Base-by-base conservation (phyloP, 371 early-diverging fungal genomes). In the Actinomortierella wolfii region DNA sequence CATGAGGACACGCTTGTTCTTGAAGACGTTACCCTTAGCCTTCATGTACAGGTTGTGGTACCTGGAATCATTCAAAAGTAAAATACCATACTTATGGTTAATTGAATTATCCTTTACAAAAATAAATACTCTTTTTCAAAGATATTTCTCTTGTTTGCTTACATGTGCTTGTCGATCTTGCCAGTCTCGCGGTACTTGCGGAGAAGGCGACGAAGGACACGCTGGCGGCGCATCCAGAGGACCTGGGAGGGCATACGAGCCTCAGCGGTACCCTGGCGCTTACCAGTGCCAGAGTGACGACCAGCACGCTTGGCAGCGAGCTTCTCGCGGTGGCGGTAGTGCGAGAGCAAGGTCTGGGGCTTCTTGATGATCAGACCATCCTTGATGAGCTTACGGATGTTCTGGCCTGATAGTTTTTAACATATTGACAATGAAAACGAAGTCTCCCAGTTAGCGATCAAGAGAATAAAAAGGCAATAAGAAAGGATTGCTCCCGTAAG, bases 21-120 rank as follows among this genome's bases (percentile, higher is more conserved):
- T 99, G 93, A 99, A 99, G 68, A 96, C 94, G 87, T 98, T 99
- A 93, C 99, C 99, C 96, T 99, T 99, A 71, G 96, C 85, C 90
- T 99, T 98, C 78, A 96, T 82, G 92, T 99, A 99, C 56, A 98
- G 90, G 76, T 81, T 83, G 86, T 95, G 97, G 92, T 99, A 98
- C 70, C 82, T 82, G 63, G 8, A 18, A 18, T n/a, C n/a, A 29
- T 44, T 29, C 40, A 18, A 6, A 18, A 25, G 48, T 7, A 28
- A 9, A 48, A 39, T 18, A 18, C 54, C 51, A 51, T 25, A 15
- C n/a, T n/a, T 50, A 15, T 50, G 34, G 34, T 52, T 21, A 5
- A 54, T 54, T 21, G 41, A 34, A 45, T 17, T 28, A 67, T 44
- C 40, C 28, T 13, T 21, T 18, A 45, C 42, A 48, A 3, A 41